A percentile compares a stretch with the other conserved stretches of the same genome.
These are phyloP conservation scores for Kazachstania sp. DNA, from an alignment of 1,139 yeast species.

Conservation along the genomic window DNA sequence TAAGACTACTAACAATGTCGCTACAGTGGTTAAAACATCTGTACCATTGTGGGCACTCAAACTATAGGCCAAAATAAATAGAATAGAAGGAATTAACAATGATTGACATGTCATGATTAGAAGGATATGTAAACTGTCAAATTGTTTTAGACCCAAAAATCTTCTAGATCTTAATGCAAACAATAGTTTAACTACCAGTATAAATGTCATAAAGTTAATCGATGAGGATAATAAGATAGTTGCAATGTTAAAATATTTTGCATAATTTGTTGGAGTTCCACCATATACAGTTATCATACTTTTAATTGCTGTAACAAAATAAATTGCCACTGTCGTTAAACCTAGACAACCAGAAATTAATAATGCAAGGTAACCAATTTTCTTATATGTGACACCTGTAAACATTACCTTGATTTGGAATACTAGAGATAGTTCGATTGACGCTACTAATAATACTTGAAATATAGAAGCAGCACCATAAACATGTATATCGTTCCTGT, in stretches of 20 bases:
- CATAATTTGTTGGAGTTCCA: constrained; percentile 25
- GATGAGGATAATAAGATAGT: constrained; percentile 61
- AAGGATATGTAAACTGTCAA: constrained; percentile 71
- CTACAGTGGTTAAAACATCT: constrained; percentile 34
- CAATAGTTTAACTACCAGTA: constrained; percentile 53
- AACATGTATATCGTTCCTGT: constrained; percentile 33
- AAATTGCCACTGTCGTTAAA: constrained; percentile 44
- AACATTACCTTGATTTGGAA: constrained; percentile 68
- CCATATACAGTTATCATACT: constrained; percentile 29
- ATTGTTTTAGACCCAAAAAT: constrained; percentile 68
- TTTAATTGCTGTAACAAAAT: constrained; percentile 40
- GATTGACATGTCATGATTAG: constrained; percentile 80
- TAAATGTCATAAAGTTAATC: constrained; percentile 50
- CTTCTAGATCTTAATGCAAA: constrained; percentile 66
- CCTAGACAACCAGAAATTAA: constrained; percentile 39
- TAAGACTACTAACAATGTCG: constrained; percentile 44
- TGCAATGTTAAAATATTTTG: constrained; percentile 40
- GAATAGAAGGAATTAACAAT: constrained; percentile 63
- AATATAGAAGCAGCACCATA: constrained; percentile 54
- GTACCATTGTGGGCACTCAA: constrained; percentile 23
- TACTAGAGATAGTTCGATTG: constrained; percentile 56
- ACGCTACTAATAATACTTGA: constrained; percentile 48
- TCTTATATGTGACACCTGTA: constrained; percentile 41
- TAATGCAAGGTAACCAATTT: constrained; percentile 37
- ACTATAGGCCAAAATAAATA: constrained; percentile 49